These are phyloP conservation scores for Paracoccidioides brasiliensis DNA, from an alignment of 2,329 filamentous ascomycete genomes.

Conservation along the genomic window DNA sequence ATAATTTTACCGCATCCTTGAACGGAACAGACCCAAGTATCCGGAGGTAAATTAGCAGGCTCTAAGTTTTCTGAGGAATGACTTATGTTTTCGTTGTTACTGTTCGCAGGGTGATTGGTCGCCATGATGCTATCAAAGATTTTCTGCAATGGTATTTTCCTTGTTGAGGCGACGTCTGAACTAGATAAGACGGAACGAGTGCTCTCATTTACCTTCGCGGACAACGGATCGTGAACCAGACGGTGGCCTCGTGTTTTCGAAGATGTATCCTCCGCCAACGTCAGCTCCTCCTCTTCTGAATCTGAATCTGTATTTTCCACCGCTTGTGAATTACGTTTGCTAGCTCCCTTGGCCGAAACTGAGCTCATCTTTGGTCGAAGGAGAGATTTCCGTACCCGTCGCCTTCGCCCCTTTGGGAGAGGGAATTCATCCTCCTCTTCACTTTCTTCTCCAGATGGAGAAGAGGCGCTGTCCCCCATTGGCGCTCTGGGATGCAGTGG, in stretches of 20 bases:
- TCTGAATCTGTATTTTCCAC: slow-evolving; percentile 14
- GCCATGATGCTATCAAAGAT: slow-evolving; percentile 5
- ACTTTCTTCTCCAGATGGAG: slow-evolving; percentile 13
- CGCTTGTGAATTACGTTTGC: slow-evolving; percentile 27
- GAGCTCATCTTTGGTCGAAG: slow-evolving; percentile 30
- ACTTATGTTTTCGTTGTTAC: neutral
- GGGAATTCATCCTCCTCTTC: slow-evolving; percentile 8
- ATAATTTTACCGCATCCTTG: slow-evolving; percentile 22
- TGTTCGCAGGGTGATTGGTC: slow-evolving; percentile 13
- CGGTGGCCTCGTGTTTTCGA: slow-evolving; percentile 23
- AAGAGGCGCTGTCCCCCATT: slow-evolving; percentile 16
- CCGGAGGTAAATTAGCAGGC: slow-evolving; percentile 12
- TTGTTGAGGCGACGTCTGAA: slow-evolving; percentile 13
- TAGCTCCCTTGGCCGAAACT: slow-evolving; percentile 26
- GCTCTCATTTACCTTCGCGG: slow-evolving; percentile 19
- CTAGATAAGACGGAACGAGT: slow-evolving; percentile 20
- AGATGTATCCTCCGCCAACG: slow-evolving; percentile 21
- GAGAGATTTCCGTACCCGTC: slow-evolving; percentile 30
- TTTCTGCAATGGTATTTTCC: slow-evolving; percentile 20
- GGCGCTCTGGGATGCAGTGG: slow-evolving; percentile 21
- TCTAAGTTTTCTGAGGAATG: neutral
- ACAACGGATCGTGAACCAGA: slow-evolving; percentile 22
- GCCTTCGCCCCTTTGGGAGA: slow-evolving; percentile 15
- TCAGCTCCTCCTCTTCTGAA: slow-evolving; percentile 21
- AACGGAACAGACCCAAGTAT: slow-evolving; percentile 24